Evolutionary conservation across 805 yeast species (phyloP).

Genomic region (Yarrowia sp.): DNA sequence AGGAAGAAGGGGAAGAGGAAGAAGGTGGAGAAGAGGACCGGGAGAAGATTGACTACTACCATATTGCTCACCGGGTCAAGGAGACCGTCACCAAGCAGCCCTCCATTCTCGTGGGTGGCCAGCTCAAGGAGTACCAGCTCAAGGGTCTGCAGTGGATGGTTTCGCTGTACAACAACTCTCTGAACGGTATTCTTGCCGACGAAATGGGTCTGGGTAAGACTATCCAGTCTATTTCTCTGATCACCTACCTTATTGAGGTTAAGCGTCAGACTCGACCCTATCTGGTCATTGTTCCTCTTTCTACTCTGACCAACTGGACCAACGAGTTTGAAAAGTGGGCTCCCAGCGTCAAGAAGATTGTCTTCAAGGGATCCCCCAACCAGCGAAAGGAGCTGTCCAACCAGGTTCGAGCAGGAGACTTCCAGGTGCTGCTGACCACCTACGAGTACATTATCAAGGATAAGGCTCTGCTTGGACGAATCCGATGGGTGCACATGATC

Average conservation of each 20-base stretch:
- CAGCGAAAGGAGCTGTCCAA: slow-evolving; percentile 80
- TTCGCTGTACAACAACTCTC: slow-evolving; percentile 86
- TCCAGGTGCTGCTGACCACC: slow-evolving; percentile 89
- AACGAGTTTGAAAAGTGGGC: slow-evolving; percentile 98
- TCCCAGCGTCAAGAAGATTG: slow-evolving; percentile 78
- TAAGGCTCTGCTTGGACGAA: slow-evolving; percentile 75
- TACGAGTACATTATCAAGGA: slow-evolving; percentile 95
- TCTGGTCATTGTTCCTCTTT: slow-evolving; percentile 90
- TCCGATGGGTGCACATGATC: slow-evolving; percentile 96
- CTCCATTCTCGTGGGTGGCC: slow-evolving; percentile 83
- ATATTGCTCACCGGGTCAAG: slow-evolving; percentile 87
- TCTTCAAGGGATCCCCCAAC: slow-evolving; percentile 91
- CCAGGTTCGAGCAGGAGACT: slow-evolving; percentile 75
- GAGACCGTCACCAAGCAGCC: slow-evolving; percentile 86
- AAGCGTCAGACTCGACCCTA: slow-evolving; percentile 85
- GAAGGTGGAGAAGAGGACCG: slow-evolving; percentile 56
- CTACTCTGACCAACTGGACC: slow-evolving; percentile 95
- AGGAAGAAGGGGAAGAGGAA: slow-evolving; percentile 48
- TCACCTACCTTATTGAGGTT: slow-evolving; percentile 79
- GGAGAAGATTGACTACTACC: slow-evolving; percentile 85
- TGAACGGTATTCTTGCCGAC: slow-evolving; percentile 96
- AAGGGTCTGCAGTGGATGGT: slow-evolving; percentile 99
- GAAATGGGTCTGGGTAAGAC: slow-evolving; percentile 99
- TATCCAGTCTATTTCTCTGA: slow-evolving; percentile 87
- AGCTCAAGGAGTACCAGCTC: slow-evolving; percentile 88